Percentiles rank a stretch among this genome's conserved stretches.
phyloP scores from a whole-genome alignment of 371 early-diverging fungal genomes.

The Saksenaea vasiformis region DNA sequence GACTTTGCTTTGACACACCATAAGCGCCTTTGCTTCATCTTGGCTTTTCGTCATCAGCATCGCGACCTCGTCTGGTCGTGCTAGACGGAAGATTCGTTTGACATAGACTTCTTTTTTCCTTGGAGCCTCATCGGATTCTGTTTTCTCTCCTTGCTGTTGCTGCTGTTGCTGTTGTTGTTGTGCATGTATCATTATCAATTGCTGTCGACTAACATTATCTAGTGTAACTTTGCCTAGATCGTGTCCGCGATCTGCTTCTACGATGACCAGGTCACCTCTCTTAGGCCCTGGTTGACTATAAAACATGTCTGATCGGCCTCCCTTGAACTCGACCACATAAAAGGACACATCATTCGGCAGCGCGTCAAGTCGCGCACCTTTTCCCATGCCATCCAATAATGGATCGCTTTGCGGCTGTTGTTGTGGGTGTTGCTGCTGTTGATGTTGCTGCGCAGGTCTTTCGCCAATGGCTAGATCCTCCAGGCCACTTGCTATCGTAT shows the following conservation, averaged over 20 bases:
- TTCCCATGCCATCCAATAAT: constrained; percentile 45
- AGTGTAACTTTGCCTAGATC: constrained; percentile 85
- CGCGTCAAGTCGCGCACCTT: constrained; percentile 55
- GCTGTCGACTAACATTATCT: constrained; percentile 22
- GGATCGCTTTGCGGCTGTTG: constrained; percentile 6
- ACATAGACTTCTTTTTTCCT: constrained; percentile 22
- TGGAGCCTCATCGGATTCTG: neutral
- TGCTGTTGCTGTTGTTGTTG: constrained; percentile 22
- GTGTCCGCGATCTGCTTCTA: constrained; percentile 96
- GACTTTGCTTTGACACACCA: constrained; percentile 89
- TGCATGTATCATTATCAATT: constrained; percentile 16
- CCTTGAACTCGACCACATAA: constrained; percentile 89
- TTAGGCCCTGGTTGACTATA: constrained; percentile 51
- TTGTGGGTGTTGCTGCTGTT: neutral
- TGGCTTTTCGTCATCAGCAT: constrained; percentile 78
- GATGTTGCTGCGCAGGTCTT: constrained; percentile 8
- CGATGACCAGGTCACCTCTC: constrained; percentile 82
- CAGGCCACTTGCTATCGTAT: constrained; percentile 8
- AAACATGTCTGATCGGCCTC: constrained; percentile 84
- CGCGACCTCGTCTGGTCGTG: constrained; percentile 78
- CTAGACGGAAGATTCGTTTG: constrained; percentile 78
- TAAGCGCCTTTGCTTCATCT: constrained; percentile 90
- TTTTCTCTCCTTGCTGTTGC: constrained; percentile 74
- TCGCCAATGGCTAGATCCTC: constrained; percentile 10
- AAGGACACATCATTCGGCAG: constrained; percentile 59